Base-by-base conservation (phyloP, 306 rosid genomes). In the Ormosia emarginata region DNA sequence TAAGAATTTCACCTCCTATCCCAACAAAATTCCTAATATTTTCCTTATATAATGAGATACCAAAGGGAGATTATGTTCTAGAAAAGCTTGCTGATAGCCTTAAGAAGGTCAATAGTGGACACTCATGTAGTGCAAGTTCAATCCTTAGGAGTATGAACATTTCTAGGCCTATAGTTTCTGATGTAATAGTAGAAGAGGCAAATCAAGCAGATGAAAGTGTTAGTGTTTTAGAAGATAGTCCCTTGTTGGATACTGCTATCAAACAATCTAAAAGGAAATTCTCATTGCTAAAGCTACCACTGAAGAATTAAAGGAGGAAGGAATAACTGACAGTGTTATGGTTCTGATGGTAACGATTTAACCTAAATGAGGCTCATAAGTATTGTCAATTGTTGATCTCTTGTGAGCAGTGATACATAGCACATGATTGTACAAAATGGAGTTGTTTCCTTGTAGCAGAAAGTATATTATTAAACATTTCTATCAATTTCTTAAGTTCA, bases 11-110 rank as follows among this genome's bases (percentile, higher is more conserved):
- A 3, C 94, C 99, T 41, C 99, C 98, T 17, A 70, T 83, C 49
- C 98, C 99, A 15, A 92, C 96, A 46, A 92, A 89, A 55, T 92
- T 96, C 91, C 79, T 96, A 53, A 96, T 93, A 64, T 96, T 96
- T 70, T 84, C 97, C 15, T 82, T 96, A 83, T 94, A 88, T 36
- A 87, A 91, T 8, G 98, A 92, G 84, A 75, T 96, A 69, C 97
- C 98, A 0, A 96, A 96, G 73, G 99, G 98, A 37, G 98, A 96
- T 49, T 92, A 85, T 15, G 91, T 96, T 12, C 89, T 93, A 6
- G 86, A 91, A 77, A 92, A 92, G 90, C 91, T 96, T 24, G 89
- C 93, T 2, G 93, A 88, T 81, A 89, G 85, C 88, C 91, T 92
- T 17, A 89, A 83, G 83, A 90, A 67, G 86, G 72, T 67, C 43